A percentile compares a stretch with the other conserved stretches of the same genome.
Conservation (phyloP, 1,139 yeast species). For the Yamadazyma atlantica region DNA sequence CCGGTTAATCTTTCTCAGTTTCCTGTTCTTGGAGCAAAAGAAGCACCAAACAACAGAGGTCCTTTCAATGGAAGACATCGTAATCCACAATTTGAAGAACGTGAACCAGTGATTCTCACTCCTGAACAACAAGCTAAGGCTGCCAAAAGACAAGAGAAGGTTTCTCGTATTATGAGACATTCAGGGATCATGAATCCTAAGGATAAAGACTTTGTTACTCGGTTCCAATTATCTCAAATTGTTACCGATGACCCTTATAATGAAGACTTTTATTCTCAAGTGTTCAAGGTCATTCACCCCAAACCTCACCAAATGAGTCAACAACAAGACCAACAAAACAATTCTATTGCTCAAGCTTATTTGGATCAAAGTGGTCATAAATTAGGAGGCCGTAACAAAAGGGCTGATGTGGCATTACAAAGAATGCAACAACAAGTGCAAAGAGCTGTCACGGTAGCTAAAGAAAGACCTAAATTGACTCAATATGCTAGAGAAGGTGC, state of each 20-base stretch:
- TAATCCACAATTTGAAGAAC: conserved; percentile 11
- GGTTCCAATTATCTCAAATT: conserved; percentile 92
- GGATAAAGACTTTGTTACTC: conserved; percentile 92
- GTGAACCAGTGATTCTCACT: conserved; percentile 32
- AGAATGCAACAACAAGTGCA: conserved; percentile 99
- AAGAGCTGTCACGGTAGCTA: conserved; percentile 92
- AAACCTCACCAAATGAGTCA: conserved; percentile 48
- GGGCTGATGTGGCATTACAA: conserved; percentile 93
- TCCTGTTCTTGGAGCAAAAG: conserved; percentile 52
- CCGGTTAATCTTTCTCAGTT: conserved; percentile 46
- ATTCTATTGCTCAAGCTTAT: conserved; percentile 90
- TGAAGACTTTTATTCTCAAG: conserved; percentile 96
- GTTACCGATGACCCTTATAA: conserved; percentile 97
- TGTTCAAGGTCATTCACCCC: conserved; percentile 78
- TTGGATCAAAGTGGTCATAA: conserved; percentile 91
- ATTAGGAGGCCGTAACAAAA: conserved; percentile 80
- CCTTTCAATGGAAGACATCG: conserved; percentile 6
- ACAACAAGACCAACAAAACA: conserved; percentile 50
- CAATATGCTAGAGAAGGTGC: conserved; percentile 84
- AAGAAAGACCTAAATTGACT: conserved; percentile 78
- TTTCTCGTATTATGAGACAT: conserved; percentile 73
- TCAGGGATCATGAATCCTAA: conserved; percentile 96
- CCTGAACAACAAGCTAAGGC: conserved; percentile 55
- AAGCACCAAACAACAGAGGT: conserved; percentile 13
- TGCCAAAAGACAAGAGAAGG: conserved; percentile 74